phyloP scores from a whole-genome alignment of 2,329 filamentous ascomycete species.

The Cordyceps cicadae region DNA sequence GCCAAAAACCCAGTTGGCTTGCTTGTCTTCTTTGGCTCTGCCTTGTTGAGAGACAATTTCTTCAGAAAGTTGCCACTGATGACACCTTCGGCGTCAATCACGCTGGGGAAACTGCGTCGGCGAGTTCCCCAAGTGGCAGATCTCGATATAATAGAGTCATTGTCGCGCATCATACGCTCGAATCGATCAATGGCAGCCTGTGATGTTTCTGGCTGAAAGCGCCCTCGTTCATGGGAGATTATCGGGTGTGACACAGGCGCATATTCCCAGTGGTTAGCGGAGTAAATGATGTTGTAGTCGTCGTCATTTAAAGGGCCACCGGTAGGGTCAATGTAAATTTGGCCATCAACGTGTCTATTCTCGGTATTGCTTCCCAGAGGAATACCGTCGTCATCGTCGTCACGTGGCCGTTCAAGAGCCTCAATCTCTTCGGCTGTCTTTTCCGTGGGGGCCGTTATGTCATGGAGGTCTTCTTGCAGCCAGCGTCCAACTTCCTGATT shows the following conservation, averaged over 20 bases:
- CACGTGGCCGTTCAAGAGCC: constrained; percentile 17
- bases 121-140: constrained; percentile 65
- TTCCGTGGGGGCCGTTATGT: constrained; percentile 20
- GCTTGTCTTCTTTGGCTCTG: constrained; percentile 30
- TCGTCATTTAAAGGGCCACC: constrained; percentile 35
- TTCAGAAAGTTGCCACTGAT: constrained; percentile 55
- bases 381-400: constrained; percentile 36
- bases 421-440: constrained; percentile 19
- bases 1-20: constrained; percentile 41
- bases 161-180: constrained; percentile 44
- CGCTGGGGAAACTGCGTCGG: constrained; percentile 54
- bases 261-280: constrained; percentile 41
- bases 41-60: constrained; percentile 47
- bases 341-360: constrained; percentile 40
- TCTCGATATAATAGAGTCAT: constrained; percentile 50
- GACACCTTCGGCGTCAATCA: constrained; percentile 51
- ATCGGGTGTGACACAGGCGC: constrained; percentile 41
- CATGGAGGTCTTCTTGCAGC: constrained; percentile 31
- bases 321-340: constrained; percentile 38
- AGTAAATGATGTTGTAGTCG: constrained; percentile 43
- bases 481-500: constrained; percentile 45
- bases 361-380: constrained; percentile 38
- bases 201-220: constrained; percentile 41
- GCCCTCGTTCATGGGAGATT: constrained; percentile 20
- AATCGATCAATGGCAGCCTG: constrained; percentile 47